Percentiles rank a stretch among this genome's conserved stretches.
These are phyloP conservation scores for Hypoxylon lienhwacheense DNA, from an alignment of 495 filamentous ascomycete genomes.

Conservation along the genomic window DNA sequence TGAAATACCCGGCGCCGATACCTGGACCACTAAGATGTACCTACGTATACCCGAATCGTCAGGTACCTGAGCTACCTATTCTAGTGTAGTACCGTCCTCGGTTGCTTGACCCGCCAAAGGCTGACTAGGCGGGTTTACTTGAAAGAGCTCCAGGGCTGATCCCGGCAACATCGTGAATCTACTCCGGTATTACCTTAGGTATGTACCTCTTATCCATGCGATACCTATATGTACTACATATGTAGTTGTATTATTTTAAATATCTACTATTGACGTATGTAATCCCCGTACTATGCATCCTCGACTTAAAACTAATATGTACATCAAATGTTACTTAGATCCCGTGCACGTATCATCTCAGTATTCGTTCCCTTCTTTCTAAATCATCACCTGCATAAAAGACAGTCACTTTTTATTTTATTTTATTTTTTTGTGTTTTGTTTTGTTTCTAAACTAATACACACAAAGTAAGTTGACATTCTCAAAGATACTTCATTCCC, in stretches of 20 bases:
- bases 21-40: no score
- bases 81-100: no score
- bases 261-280: no score
- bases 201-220: neutral
- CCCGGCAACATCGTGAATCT: slow-evolving; percentile 24
- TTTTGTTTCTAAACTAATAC: no score
- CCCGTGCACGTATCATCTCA: neutral
- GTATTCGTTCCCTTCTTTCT: neutral
- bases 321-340: neutral
- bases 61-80: slow-evolving; percentile 27
- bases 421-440: no score
- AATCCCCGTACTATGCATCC: no score
- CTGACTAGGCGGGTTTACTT: slow-evolving; percentile 7
- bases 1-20: neutral
- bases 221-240: neutral
- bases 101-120: slow-evolving; percentile 7
- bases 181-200: no score
- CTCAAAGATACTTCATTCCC: no score
- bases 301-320: no score
- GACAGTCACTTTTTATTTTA: neutral
- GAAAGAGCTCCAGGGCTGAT: slow-evolving; percentile 23
- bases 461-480: no score
- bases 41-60: neutral
- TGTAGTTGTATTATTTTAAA: no score
- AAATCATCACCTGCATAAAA: neutral